Evolutionary conservation across 257 asterid genomes (phyloP).

Genomic region (Plantago elongata): DNA sequence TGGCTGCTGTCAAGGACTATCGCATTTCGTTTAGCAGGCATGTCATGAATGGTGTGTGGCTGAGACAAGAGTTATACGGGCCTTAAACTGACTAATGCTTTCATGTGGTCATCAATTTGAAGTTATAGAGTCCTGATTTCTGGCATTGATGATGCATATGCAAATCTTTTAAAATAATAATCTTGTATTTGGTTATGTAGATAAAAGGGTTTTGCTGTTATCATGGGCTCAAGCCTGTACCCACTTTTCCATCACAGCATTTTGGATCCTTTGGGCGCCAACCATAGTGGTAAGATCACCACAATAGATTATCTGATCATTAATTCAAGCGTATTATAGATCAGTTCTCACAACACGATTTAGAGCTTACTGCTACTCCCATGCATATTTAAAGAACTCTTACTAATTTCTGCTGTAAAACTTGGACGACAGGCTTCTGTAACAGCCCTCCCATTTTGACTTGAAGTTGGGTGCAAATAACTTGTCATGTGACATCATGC

Average conservation of each 20-base stretch:
- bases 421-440: slow-evolving; percentile 3
- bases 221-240: slow-evolving; percentile 66
- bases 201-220: slow-evolving; percentile 76
- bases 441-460: background rate
- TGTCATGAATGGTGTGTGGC: slow-evolving; percentile 51
- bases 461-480: background rate
- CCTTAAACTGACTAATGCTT: background rate
- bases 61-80: background rate
- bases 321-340: background rate
- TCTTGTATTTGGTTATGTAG: slow-evolving; percentile 31
- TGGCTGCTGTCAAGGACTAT: slow-evolving; percentile 49
- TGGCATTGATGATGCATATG: slow-evolving; percentile 2
- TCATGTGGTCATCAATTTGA: slow-evolving; percentile 4
- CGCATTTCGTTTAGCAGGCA: slow-evolving; percentile 35
- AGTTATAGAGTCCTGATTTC: background rate
- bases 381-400: slow-evolving; percentile 4
- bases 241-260: slow-evolving; percentile 60
- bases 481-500: background rate
- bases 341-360: slow-evolving; percentile 1
- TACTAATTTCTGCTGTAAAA: background rate
- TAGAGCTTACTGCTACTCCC: background rate
- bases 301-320: slow-evolving; percentile 6
- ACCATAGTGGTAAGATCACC: slow-evolving; percentile 51
- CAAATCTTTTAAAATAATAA: slow-evolving; percentile 1
- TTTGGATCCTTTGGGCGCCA: slow-evolving; percentile 96